These are phyloP conservation scores for Daldinia vernicosa DNA, from an alignment of 495 filamentous ascomycete species.

Conservation along the genomic window DNA sequence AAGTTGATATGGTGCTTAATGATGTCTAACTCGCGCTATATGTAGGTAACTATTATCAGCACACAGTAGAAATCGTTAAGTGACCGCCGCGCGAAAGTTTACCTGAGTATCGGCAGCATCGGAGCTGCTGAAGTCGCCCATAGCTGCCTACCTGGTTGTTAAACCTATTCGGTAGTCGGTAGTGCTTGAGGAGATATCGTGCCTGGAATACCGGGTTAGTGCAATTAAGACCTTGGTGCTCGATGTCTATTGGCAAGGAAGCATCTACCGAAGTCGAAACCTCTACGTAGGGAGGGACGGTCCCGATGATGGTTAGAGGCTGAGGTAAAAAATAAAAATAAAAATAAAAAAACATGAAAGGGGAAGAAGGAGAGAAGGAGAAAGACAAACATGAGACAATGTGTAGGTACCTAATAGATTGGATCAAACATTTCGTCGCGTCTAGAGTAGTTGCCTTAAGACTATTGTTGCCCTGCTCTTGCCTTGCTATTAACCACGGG, in stretches of 20 bases:
- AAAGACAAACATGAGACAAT: not conserved
- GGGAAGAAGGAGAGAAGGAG: not conserved
- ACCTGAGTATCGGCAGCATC: conserved; percentile 13
- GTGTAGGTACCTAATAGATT: too few relatives aligned
- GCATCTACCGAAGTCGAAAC: not conserved
- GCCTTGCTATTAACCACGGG: not conserved
- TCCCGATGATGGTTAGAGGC: not conserved
- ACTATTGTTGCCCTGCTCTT: not conserved
- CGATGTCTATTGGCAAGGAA: not conserved
- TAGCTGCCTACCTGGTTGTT: not conserved
- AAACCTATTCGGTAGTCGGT: too few relatives aligned
- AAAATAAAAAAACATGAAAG: not conserved
- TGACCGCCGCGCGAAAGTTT: not conserved
- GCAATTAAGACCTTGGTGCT: not conserved
- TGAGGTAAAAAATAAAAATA: not conserved
- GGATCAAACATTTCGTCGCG: not conserved
- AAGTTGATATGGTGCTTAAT: conserved; percentile 46
- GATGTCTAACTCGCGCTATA: conserved; percentile 42
- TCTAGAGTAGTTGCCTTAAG: not conserved
- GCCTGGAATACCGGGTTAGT: not conserved
- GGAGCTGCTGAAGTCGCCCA: conserved; percentile 3
- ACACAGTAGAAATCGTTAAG: not conserved
- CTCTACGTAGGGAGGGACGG: not conserved
- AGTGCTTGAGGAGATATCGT: not conserved
- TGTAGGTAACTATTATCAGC: conserved; percentile 8